Percentiles rank a stretch among this genome's conserved stretches.
Evolutionary conservation across 73 alveolate genomes (phyloP).

Genomic region (Paramecium sexaurelia): DNA sequence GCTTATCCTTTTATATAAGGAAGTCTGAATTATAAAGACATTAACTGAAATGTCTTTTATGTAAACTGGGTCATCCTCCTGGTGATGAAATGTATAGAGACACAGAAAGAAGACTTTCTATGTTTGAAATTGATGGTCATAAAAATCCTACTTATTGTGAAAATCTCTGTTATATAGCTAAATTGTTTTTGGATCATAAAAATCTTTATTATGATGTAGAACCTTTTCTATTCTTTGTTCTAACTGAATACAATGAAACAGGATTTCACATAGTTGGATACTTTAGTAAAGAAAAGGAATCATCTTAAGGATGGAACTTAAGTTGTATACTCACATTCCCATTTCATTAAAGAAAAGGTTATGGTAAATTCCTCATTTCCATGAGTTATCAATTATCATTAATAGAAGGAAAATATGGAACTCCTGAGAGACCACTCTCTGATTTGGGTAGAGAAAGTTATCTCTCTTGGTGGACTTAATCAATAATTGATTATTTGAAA

Average conservation of each 20-base stretch:
- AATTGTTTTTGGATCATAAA: slow-evolving; percentile 97
- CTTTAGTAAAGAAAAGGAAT: slow-evolving; percentile 95
- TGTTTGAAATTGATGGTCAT: slow-evolving; percentile 98
- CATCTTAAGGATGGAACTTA: slow-evolving; percentile 82
- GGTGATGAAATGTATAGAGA: slow-evolving; percentile 98
- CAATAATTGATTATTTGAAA: slow-evolving; percentile 77
- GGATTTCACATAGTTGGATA: slow-evolving; percentile 96
- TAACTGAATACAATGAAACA: slow-evolving; percentile 91
- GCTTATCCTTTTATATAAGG: slow-evolving; percentile 69
- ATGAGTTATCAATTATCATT: slow-evolving; percentile 91
- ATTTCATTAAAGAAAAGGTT: slow-evolving; percentile 96
- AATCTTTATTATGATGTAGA: slow-evolving; percentile 93
- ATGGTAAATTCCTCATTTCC: slow-evolving; percentile 96
- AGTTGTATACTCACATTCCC: slow-evolving; percentile 97
- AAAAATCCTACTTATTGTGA: slow-evolving; percentile 92
- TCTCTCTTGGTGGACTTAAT: slow-evolving; percentile 91
- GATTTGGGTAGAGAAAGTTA: slow-evolving; percentile 95
- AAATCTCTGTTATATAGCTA: slow-evolving; percentile 94
- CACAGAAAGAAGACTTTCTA: slow-evolving; percentile 78
- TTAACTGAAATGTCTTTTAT: slow-evolving; percentile 71
- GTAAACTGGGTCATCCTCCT: slow-evolving; percentile 89
- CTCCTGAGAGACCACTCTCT: slow-evolving; percentile 94
- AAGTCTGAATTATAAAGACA: slow-evolving; percentile 83
- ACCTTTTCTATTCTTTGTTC: slow-evolving; percentile 95
- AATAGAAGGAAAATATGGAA: slow-evolving; percentile 86